These are phyloP conservation scores for Glaciozyma martinii DNA, from an alignment of 768 basidiomycete genomes.

Conservation along the genomic window DNA sequence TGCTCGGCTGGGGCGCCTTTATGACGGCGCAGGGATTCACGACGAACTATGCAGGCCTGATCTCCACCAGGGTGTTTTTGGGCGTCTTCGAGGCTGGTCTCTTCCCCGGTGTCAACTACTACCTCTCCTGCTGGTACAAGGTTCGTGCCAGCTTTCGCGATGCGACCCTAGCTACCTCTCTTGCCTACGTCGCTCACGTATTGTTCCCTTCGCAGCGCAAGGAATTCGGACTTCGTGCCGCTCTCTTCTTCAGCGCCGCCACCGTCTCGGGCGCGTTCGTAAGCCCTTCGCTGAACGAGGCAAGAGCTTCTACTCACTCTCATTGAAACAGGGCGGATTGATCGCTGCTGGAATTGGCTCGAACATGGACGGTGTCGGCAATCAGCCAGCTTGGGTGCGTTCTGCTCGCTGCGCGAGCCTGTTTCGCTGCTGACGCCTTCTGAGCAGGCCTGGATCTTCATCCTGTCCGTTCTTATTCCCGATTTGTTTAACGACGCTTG, in stretches of 20 bases:
- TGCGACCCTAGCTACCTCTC: no score
- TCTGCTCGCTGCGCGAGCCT: no score
- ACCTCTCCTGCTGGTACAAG: not conserved
- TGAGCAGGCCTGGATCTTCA: not conserved
- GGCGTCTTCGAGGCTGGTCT: not conserved
- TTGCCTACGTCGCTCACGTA: slow-evolving; percentile 56
- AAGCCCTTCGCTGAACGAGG: no score
- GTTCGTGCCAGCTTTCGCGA: no score
- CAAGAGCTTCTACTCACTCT: no score
- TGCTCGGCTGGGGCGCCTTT: slow-evolving; percentile 44
- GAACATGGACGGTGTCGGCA: not conserved
- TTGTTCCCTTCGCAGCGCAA: slow-evolving; percentile 67
- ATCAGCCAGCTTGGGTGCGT: not conserved
- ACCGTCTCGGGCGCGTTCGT: slow-evolving; percentile 50
- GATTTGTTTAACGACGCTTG: no score
- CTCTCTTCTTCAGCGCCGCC: slow-evolving; percentile 67
- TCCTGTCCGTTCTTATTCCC: not conserved
- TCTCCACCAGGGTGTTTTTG: not conserved
- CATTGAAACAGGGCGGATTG: not conserved
- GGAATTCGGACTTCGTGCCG: slow-evolving; percentile 64
- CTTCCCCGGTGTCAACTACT: not conserved
- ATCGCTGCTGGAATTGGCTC: not conserved
- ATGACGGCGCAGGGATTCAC: slow-evolving; percentile 53
- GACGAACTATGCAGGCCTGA: not conserved
- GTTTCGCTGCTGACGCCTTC: not conserved